Conservation (phyloP, 768 basidiomycete species). For the Amanita pallidorosea region DNA sequence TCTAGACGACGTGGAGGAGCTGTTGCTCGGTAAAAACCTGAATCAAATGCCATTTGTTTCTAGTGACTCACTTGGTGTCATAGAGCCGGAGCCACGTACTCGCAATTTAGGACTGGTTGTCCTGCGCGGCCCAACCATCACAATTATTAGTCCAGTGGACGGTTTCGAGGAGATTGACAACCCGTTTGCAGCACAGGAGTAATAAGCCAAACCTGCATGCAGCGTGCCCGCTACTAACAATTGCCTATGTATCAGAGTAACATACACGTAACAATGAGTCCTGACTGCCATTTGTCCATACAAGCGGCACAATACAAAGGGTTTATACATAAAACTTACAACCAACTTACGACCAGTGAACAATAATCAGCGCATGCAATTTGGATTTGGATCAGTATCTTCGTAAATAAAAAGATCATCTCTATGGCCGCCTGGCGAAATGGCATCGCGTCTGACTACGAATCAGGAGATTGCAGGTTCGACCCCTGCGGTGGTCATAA, state of each 20-base stretch:
- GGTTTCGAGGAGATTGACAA: conserved; percentile 93
- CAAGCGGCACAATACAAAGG: no score
- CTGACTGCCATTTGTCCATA: no score
- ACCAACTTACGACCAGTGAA: no score
- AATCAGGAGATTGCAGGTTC: conserved; percentile 92
- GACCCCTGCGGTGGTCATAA: conserved; percentile 78
- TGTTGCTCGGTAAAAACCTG: conserved; percentile 46
- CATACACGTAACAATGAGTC: background rate
- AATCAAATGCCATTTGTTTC: background rate
- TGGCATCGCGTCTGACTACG: conserved; percentile 93
- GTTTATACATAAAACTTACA: no score
- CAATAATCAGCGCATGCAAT: no score
- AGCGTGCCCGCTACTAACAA: background rate
- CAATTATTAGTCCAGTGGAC: conserved; percentile 87
- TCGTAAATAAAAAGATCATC: no score
- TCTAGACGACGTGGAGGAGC: conserved; percentile 89
- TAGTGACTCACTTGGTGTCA: conserved; percentile 2
- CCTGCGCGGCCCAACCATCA: conserved; percentile 89
- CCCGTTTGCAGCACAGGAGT: conserved; percentile 72
- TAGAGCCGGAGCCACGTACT: conserved; percentile 54
- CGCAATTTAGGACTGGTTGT: conserved; percentile 79
- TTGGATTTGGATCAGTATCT: no score
- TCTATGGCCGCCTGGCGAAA: conserved; percentile 76
- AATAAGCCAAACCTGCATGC: conserved; percentile 7
- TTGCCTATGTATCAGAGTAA: background rate